Evolutionary conservation across 768 basidiomycete species (phyloP), one percentile per base, ranked within the genome.

Genomic region (Lactifluus echinatus): DNA sequence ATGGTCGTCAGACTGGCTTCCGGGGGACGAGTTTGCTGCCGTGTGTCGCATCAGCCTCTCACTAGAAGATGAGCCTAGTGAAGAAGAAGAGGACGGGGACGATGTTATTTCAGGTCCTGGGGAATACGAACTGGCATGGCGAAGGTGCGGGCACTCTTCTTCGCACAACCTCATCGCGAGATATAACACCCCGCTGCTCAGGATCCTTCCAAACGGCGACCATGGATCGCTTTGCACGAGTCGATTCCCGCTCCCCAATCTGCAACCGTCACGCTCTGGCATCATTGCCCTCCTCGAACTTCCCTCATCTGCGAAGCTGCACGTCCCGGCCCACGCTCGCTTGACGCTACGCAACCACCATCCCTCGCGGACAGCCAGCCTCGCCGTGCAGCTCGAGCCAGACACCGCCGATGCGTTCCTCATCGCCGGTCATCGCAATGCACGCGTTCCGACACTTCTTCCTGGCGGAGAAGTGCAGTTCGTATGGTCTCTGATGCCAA

Each of bases 361-460:
- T 57, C 75, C 79, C 3, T 73, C 74, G 8, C 78, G 83, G 34
- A 80, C 89, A 2, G 85, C 87, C 0, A 84, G 83, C 61, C 69
- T 94, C 33, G 74, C 80, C 11, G 76, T 93, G 8, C 80, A 85
- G 33, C 75, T 93, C 28, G 92, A 95, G 53, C 76, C 82, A 1
- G 83, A 85, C 58, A 59, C 71, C 0, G 70, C 77, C 12, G 89
- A 89, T 40, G 75, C 78, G n/a, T 95, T 96, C 69, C 81, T 93
- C 15, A 80, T 93, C 42, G 80, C 89, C 2, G 93, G 94, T 0
- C 67, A 87, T 34, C 75, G 89, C 46, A 79, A 74, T 48, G 81
- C 82, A 3, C 78, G 83, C 10, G 62, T 91, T 8, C 84, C 89
- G 2, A 71, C 86, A 44, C 72, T 97, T n/a, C 73, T 89, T 42